Base-by-base conservation (phyloP, 2,329 filamentous ascomycete species). In the Colletotrichum musicola region DNA sequence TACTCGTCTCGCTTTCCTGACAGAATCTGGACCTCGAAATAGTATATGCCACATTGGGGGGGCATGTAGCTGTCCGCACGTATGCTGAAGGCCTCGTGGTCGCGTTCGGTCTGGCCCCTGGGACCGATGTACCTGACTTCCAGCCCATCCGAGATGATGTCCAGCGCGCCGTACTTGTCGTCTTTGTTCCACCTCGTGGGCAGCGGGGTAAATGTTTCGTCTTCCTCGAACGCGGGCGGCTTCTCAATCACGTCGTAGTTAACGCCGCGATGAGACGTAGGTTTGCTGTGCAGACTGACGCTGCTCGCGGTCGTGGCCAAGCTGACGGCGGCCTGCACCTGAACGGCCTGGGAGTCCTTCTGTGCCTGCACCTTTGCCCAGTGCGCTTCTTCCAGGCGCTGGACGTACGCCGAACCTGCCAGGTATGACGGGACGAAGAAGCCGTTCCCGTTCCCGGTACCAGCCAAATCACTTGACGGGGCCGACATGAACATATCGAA, bases 401-500 rank as follows among this genome's bases (percentile, higher is more conserved):
- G 88, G 61, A 95, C 89, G 79, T 97, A 95, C 75, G 89, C 88
- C 14, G 94, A 95, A 46, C 89, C 89, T 73, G 86, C 85, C 51
- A 98, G 86, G 80, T 98, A 98, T 5, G 93, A 94, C 1, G 95
- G 95, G 12, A 91, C 86, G 79, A 97, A 94, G 83, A 95, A 95
- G 66, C 79, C 74, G 66, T 73, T 71, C 35, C 42, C 18, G 22
- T 27, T 78, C 71, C 77, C 73, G 62, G 60, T 73, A 30, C 57
- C 67, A 4, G 53, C 6, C 16, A 25, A 14, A 10, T 68, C 64
- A 71, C 16, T 75, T 71, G 72, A 75, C 50, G 47, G 71, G 71
- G 53, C 64, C 70, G 38, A 79, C 75, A 83, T 81, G 70, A 85
- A 85, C 66, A 82, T 79, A 71, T 86, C 83, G 74, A 88, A 88